A percentile compares a stretch with the other conserved stretches of the same genome.
These are phyloP conservation scores for Trichoderma breve DNA, from an alignment of 2,329 filamentous ascomycete genomes.

Conservation along the genomic window DNA sequence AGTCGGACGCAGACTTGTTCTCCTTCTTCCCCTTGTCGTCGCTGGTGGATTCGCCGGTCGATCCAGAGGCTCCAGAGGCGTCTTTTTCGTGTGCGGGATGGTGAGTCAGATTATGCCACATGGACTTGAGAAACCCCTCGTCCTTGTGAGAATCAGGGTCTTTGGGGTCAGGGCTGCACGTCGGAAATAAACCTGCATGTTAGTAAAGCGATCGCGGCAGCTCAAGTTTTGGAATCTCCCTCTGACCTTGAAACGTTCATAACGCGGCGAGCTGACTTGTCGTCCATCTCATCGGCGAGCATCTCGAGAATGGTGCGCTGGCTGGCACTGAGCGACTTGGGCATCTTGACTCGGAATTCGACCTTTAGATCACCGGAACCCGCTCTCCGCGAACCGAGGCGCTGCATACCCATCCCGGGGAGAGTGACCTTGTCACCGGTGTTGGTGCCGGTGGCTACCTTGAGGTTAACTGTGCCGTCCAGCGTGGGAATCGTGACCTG, in stretches of 20 bases:
- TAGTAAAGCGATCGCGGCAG: background rate
- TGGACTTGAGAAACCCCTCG: slow-evolving; percentile 87
- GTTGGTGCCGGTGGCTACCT: slow-evolving; percentile 84
- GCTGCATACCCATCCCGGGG: slow-evolving; percentile 90
- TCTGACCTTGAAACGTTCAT: slow-evolving; percentile 68
- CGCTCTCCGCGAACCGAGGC: slow-evolving; percentile 65
- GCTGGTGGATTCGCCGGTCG: slow-evolving; percentile 21
- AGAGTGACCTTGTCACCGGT: slow-evolving; percentile 91
- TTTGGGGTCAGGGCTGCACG: slow-evolving; percentile 23
- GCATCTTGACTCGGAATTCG: slow-evolving; percentile 93
- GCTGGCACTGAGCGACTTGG: slow-evolving; percentile 87
- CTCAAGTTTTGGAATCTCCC: slow-evolving; percentile 8
- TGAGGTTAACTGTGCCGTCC: slow-evolving; percentile 85
- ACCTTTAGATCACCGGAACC: slow-evolving; percentile 81
- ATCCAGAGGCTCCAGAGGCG: slow-evolving; percentile 29
- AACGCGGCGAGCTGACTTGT: slow-evolving; percentile 85
- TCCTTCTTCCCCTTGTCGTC: slow-evolving; percentile 32
- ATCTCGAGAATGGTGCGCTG: slow-evolving; percentile 93
- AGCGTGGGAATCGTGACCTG: slow-evolving; percentile 88
- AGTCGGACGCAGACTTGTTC: slow-evolving; percentile 35
- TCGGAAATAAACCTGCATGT: background rate
- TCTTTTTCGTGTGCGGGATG: slow-evolving; percentile 56
- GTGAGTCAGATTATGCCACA: slow-evolving; percentile 91
- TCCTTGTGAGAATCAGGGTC: slow-evolving; percentile 61
- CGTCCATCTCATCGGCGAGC: slow-evolving; percentile 92